Evolutionary conservation across 176 grass and related monocot species (phyloP), one percentile per base, ranked within the genome.

Genomic region (Carex kokanica): DNA sequence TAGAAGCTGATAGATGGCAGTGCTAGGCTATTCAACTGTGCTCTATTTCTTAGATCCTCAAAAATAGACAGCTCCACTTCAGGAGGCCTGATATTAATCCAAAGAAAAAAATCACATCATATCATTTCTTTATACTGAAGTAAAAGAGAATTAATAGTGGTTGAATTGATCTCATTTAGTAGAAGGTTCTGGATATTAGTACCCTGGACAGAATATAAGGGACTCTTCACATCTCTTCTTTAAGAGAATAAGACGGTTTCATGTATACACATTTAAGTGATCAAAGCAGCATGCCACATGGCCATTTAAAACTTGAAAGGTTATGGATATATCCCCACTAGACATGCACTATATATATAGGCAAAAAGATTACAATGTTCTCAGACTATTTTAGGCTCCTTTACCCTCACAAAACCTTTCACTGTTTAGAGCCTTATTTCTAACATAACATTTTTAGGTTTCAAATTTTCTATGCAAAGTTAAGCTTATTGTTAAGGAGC

Each of bases 1-100:
- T 98, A 98, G 88, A 98, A 95, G 90, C 92, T 95, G 89, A 98
- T 86, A 73, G 92, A 98, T 83, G 95, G 95, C 79, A 98, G 81
- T 70, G 95, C 84, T 80, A 91, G 57, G 70, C 85, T 93, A 88
- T 79, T 93, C 78, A 98, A 85, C 69, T 95, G 95, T 67, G 86
- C 95, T 73, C 92, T 89, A 81, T 95, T 98, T 69, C 91, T 38
- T 82, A 93, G 77, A 84, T 98, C 95, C 69, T 95, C 88, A n/a
- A 98, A 91, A 90, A 95, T 86, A 7, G 68, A 86, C 74, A 87
- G 89, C 64, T 98, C 92, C 83, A 90, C 91, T 93, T 98, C 95
- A 81, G 86, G 66, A 78, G 95, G 79, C 88, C 95, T 98, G 83
- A 94, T 84, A 89, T 83, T 86, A 87, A 87, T 5, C 38, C 27